Percentiles rank a stretch among this genome's conserved stretches.
These are phyloP conservation scores for Barnettozyma siamensis DNA, from an alignment of 805 yeast species.

Conservation along the genomic window DNA sequence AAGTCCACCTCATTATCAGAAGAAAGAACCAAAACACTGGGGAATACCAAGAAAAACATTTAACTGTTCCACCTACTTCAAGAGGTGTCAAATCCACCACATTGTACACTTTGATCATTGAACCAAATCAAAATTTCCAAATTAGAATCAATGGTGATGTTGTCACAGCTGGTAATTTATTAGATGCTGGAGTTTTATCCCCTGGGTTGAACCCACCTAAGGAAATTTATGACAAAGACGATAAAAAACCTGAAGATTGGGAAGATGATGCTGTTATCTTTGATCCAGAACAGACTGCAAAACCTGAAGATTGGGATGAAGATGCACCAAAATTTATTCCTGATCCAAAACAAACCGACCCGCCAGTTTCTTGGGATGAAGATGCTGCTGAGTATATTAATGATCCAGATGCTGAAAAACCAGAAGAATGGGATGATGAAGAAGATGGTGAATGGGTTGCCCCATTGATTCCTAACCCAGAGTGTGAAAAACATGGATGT, in stretches of 20 bases:
- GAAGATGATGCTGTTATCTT: constrained; percentile 61
- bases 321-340: constrained; percentile 54
- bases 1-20: constrained; percentile 69
- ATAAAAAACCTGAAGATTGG: constrained; percentile 75
- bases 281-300: constrained; percentile 57
- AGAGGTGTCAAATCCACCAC: constrained; percentile 52
- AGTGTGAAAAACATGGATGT: constrained; percentile 66
- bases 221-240: constrained; percentile 51
- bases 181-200: constrained; percentile 47
- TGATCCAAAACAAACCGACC: constrained; percentile 53
- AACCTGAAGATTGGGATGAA: constrained; percentile 87
- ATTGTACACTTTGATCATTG: constrained; percentile 72
- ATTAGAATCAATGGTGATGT: constrained; percentile 77
- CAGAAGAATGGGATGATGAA: constrained; percentile 83
- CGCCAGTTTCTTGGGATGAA: constrained; percentile 82
- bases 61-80: constrained; percentile 51
- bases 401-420: constrained; percentile 64
- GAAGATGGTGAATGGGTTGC: constrained; percentile 85
- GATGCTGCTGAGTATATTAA: constrained; percentile 48
- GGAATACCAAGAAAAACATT: constrained; percentile 61
- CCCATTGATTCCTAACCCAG: constrained; percentile 67
- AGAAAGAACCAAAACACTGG: constrained; percentile 51
- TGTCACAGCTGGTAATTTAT: constrained; percentile 62
- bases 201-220: constrained; percentile 68
- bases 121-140: constrained; percentile 63